These are phyloP conservation scores for Lactarius deliciosus DNA, from an alignment of 768 basidiomycete genomes.

Conservation along the genomic window DNA sequence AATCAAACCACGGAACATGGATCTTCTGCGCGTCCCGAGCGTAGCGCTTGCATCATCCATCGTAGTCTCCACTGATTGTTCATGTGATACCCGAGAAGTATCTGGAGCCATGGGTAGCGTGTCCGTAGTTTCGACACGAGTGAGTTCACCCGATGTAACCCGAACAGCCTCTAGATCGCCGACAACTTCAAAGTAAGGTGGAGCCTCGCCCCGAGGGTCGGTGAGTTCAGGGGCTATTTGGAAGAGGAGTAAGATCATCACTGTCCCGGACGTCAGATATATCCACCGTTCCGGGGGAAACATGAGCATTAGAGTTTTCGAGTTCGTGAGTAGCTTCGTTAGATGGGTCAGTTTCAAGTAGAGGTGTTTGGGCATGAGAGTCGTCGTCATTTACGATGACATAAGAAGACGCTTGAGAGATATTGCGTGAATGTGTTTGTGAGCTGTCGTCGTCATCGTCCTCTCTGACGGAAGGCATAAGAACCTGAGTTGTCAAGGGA, in stretches of 20 bases:
- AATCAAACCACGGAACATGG: conserved; percentile 44
- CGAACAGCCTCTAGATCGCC: conserved; percentile 34
- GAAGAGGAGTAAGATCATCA: conserved; percentile 16
- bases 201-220: conserved; percentile 61
- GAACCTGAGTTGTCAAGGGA: conserved; percentile 43
- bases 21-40: conserved; percentile 36
- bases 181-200: conserved; percentile 60
- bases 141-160: conserved; percentile 15
- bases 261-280: conserved; percentile 13
- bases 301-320: conserved; percentile 6
- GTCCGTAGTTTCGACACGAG: conserved; percentile 24
- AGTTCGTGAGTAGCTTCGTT: conserved; percentile 21
- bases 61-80: background rate
- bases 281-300: conserved; percentile 27
- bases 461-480: conserved; percentile 36
- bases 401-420: conserved; percentile 23
- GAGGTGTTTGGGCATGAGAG: conserved; percentile 25
- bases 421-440: conserved; percentile 26
- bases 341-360: conserved; percentile 23
- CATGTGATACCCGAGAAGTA: background rate
- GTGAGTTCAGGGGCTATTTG: conserved; percentile 31
- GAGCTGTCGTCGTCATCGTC: conserved; percentile 26
- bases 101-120: conserved; percentile 25
- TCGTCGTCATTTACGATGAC: conserved; percentile 21
- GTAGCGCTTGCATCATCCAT: background rate